phyloP scores from a whole-genome alignment of 23 red algal genomes.

The Agarophyton chilense region DNA sequence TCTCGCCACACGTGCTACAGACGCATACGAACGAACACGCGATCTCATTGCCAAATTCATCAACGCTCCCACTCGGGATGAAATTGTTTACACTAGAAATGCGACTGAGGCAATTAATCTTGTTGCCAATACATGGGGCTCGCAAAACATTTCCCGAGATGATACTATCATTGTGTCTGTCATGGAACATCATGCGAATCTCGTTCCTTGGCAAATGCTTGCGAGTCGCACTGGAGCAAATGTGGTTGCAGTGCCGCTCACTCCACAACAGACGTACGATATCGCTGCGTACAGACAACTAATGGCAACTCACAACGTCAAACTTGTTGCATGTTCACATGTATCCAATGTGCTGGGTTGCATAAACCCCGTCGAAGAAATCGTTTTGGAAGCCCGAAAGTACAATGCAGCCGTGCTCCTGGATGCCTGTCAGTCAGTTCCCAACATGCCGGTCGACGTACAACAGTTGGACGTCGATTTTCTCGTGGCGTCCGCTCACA shows the following conservation, averaged over 20 bases:
- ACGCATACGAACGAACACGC: slow-evolving; percentile 84
- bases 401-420: slow-evolving; percentile 83
- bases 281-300: slow-evolving; percentile 48
- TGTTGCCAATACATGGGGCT: slow-evolving; percentile 90
- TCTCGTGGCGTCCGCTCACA: slow-evolving; percentile 91
- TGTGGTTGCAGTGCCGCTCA: slow-evolving; percentile 73
- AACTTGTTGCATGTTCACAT: slow-evolving; percentile 88
- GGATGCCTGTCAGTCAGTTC: slow-evolving; percentile 97
- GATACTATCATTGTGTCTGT: slow-evolving; percentile 91
- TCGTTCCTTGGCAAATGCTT: slow-evolving; percentile 98
- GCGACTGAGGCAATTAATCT: slow-evolving; percentile 97
- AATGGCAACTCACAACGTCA: slow-evolving; percentile 61
- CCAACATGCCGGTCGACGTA: slow-evolving; percentile 98
- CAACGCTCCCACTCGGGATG: slow-evolving; percentile 68
- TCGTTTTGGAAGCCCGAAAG: slow-evolving; percentile 62
- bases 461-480: slow-evolving; percentile 84
- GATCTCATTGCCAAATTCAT: slow-evolving; percentile 74
- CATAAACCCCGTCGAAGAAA: slow-evolving; percentile 74
- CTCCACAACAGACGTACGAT: slow-evolving; percentile 54
- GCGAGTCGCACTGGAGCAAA: slow-evolving; percentile 76
- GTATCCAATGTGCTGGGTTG: slow-evolving; percentile 95
- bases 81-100: slow-evolving; percentile 96
- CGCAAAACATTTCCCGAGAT: slow-evolving; percentile 66
- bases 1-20: slow-evolving; percentile 91
- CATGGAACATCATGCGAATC: slow-evolving; percentile 98